Base-by-base conservation (phyloP, 768 basidiomycete species). In the Trametes villosa region DNA sequence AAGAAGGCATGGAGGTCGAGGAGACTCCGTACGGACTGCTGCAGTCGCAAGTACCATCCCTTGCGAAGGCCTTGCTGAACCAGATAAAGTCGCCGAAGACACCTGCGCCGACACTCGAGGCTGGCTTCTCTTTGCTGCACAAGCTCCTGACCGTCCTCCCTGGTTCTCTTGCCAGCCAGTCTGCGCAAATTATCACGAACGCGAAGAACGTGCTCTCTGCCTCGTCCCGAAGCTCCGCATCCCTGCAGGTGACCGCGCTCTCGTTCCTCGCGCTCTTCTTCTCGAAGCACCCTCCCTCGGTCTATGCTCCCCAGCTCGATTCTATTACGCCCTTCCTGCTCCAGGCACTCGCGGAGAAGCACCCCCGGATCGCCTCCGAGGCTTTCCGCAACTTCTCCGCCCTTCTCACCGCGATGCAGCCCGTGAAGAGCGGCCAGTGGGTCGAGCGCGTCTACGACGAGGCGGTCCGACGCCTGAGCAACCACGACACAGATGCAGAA, bases 401-500 rank as follows among this genome's bases (percentile, higher is more conserved):
- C 2, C 77, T 99, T 8, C 80, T 97, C 30, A 87, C 84, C 63
- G 82, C 91, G 2, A 76, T 90, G 38, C 87, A 89, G 48, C 93
- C 93, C 1, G 73, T 90, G 47, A 85, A 85, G 64, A 70, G 78
- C 56, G 76, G 73, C 7, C 84, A 86, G 17, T 94, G 92, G 92
- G 74, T 85, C 5, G 85, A 91, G 55, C 68, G 77, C 11, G 79
- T 97, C 4, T 97, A 96, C 72, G 77, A 83, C 9, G 87, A 93
- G 63, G 88, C 92, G 11, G 77, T 91, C 4, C 72, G 77, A 22
- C 81, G 93, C 52, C 75, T 99, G 36, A 83, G 78, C 50, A 88
- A 83, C 46, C 86, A 91, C 61, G 91, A 96, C 65, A 96, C 96
- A 1, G 96, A 98, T 71, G 87, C 91, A 4, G 96, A 97, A 64